phyloP scores from a whole-genome alignment of 345 rosid species.

The Aethionema arabicum region DNA sequence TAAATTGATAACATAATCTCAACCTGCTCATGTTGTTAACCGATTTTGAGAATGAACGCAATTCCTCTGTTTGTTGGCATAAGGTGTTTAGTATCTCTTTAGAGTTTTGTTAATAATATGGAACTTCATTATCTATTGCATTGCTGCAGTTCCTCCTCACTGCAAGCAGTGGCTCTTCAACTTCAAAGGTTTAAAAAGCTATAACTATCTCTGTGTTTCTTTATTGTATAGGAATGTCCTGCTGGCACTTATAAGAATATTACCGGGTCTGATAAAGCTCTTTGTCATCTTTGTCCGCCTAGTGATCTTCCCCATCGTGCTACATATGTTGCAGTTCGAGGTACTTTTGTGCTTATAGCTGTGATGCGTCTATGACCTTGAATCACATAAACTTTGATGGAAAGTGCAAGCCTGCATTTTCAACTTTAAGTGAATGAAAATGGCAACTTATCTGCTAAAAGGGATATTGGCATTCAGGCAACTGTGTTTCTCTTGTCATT shows the following conservation, averaged over 20 bases:
- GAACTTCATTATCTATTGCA: no score
- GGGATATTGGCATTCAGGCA: neutral
- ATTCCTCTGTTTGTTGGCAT: no score
- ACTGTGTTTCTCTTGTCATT: slow-evolving; percentile 9
- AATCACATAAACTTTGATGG: slow-evolving; percentile 5
- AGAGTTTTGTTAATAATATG: no score
- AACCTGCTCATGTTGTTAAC: no score
- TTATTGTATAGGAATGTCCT: slow-evolving; percentile 81
- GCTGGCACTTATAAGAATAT: slow-evolving; percentile 80
- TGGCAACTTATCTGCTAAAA: neutral
- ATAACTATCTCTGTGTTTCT: slow-evolving; percentile 4
- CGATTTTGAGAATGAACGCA: no score
- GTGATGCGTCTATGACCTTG: slow-evolving; percentile 4
- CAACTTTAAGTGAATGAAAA: slow-evolving; percentile 1
- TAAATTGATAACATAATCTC: no score
- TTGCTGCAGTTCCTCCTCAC: no score
- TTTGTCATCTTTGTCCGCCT: slow-evolving; percentile 65
- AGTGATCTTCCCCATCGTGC: slow-evolving; percentile 80
- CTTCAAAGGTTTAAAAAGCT: slow-evolving; percentile 12
- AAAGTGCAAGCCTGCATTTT: neutral
- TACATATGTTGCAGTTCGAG: slow-evolving; percentile 59
- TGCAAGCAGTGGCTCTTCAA: neutral
- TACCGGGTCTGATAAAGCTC: slow-evolving; percentile 67
- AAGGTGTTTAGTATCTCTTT: no score
- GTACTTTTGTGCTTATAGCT: slow-evolving; percentile 24